These are phyloP conservation scores for Abortiporus biennis DNA, from an alignment of 1,284 basidiomycete species.

Conservation along the genomic window DNA sequence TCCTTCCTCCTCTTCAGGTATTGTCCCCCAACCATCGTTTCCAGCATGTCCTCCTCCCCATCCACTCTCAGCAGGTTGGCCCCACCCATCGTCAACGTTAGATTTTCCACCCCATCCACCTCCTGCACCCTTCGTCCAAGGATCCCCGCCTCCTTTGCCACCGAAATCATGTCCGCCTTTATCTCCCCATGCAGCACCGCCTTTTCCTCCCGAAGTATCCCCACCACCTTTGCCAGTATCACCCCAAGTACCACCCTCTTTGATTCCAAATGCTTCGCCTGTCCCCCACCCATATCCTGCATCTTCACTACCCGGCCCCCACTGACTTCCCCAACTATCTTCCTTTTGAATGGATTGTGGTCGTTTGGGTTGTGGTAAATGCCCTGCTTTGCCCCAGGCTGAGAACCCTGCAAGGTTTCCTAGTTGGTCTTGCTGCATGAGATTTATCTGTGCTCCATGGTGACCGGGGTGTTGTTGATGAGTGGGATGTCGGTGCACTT, in stretches of 20 bases:
- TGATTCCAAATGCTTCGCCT: no score
- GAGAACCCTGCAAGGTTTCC: no score
- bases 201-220: not conserved
- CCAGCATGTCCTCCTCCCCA: not conserved
- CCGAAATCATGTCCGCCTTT: not conserved
- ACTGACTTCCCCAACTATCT: not conserved
- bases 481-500: not conserved
- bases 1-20: constrained; percentile 12
- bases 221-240: not conserved
- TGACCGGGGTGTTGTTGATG: not conserved
- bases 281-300: not conserved
- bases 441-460: constrained; percentile 8
- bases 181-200: constrained; percentile 4
- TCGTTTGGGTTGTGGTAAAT: not conserved
- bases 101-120: not conserved
- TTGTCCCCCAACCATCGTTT: constrained; percentile 10
- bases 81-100: not conserved
- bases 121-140: not conserved
- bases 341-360: constrained; percentile 1
- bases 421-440: no score
- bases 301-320: constrained; percentile 1
- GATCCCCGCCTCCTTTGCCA: not conserved
- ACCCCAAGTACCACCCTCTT: not conserved
- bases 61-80: not conserved
- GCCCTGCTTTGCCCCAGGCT: not conserved